phyloP scores from a whole-genome alignment of 2,329 filamentous ascomycete species.

The Teratosphaeria epicoccoides region DNA sequence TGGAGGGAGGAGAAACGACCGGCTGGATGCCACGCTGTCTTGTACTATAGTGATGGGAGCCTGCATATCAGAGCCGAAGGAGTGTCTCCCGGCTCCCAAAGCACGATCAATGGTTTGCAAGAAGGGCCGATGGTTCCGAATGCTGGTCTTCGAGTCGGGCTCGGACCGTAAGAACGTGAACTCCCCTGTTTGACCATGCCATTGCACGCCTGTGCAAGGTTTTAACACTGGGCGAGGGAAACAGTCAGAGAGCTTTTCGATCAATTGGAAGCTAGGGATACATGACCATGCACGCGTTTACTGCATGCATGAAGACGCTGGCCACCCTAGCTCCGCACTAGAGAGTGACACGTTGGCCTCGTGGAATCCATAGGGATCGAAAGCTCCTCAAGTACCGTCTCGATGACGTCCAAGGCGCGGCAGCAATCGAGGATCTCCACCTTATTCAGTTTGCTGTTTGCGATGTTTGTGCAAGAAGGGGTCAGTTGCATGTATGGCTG shows the following conservation, averaged over 20 bases:
- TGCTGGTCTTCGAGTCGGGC: background rate
- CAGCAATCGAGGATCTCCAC: constrained; percentile 3
- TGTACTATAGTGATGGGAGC: background rate
- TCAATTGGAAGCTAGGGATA: background rate
- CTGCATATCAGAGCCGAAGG: background rate
- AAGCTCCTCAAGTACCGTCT: background rate
- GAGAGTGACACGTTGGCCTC: constrained; percentile 3
- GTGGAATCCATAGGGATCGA: background rate
- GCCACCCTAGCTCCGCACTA: background rate
- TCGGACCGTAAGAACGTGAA: background rate
- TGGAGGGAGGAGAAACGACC: background rate
- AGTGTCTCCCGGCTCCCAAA: background rate
- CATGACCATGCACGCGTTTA: background rate
- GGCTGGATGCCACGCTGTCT: background rate
- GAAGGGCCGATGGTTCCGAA: background rate
- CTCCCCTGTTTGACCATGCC: background rate
- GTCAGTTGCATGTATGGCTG: background rate
- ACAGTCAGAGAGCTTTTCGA: background rate
- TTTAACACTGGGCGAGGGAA: background rate
- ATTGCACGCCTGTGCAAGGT: constrained; percentile 1
- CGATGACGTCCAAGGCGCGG: constrained; percentile 2
- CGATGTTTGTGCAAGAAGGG: constrained; percentile 1
- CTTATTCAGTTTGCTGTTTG: background rate
- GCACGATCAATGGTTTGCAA: background rate
- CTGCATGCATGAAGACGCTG: constrained; percentile 2